These are phyloP conservation scores for Corynespora cassiicola DNA, from an alignment of 2,329 filamentous ascomycete genomes.

Conservation along the genomic window DNA sequence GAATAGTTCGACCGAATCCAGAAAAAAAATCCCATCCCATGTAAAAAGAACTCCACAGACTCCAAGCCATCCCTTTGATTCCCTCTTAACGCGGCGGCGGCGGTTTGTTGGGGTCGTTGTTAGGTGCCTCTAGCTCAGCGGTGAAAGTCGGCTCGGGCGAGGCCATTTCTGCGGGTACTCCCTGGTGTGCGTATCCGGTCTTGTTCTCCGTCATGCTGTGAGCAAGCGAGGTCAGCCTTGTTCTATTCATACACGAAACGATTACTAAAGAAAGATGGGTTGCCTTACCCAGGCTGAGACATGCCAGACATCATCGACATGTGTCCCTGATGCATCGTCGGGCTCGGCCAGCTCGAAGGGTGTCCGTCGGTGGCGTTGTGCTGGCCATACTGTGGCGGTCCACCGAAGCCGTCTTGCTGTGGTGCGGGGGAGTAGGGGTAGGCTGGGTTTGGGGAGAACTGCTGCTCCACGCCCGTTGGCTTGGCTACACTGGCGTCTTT, in stretches of 20 bases:
- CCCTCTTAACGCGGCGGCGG: no score
- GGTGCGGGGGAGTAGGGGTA: conserved; percentile 3
- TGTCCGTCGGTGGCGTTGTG: conserved; percentile 30
- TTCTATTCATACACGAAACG: no score
- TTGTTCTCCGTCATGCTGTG: conserved; percentile 30
- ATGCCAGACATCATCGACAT: conserved; percentile 14
- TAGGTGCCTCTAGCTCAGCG: conserved; percentile 33
- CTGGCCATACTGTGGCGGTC: conserved; percentile 29
- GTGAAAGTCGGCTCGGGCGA: conserved; percentile 27
- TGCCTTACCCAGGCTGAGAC: no score
- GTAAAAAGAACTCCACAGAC: no score
- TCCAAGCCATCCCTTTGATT: no score
- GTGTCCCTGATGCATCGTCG: conserved; percentile 18
- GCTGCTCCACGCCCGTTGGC: conserved; percentile 1
- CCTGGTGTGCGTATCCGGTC: conserved; percentile 10
- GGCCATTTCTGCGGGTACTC: conserved; percentile 27
- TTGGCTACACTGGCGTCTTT: conserved; percentile 17
- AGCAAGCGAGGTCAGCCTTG: conserved; percentile 9
- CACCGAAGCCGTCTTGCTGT: conserved; percentile 19
- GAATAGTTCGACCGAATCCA: no score
- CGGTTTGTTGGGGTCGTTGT: no score
- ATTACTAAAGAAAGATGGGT: no score
- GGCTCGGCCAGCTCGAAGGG: conserved; percentile 26
- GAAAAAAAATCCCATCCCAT: no score
- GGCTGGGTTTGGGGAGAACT: conserved; percentile 7